These are phyloP conservation scores for Talaromyces adpressus DNA, from an alignment of 495 filamentous ascomycete genomes.

Conservation along the genomic window DNA sequence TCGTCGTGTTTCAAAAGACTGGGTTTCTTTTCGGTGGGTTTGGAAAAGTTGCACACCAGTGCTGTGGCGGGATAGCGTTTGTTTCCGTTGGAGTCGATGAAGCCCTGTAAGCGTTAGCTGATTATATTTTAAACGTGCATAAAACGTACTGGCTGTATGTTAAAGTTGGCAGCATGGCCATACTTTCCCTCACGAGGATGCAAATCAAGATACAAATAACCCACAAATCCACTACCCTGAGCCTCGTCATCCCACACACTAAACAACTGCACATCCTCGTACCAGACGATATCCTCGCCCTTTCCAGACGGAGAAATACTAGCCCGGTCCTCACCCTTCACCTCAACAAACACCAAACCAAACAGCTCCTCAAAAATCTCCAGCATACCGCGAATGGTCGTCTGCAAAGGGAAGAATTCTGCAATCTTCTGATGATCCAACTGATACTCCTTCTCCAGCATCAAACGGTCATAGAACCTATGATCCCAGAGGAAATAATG, in stretches of 20 bases:
- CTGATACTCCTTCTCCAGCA: constrained; percentile 85
- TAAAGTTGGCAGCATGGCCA: constrained; percentile 71
- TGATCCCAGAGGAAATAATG: constrained; percentile 91
- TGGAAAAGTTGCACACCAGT: constrained; percentile 66
- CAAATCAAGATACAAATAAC: constrained; percentile 66
- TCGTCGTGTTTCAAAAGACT: constrained; percentile 65
- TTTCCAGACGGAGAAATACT: constrained; percentile 49
- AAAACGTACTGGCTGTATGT: constrained; percentile 53
- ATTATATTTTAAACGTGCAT: not conserved
- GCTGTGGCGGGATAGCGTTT: constrained; percentile 63
- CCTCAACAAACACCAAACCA: constrained; percentile 83
- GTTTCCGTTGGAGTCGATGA: constrained; percentile 48
- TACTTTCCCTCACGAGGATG: constrained; percentile 63
- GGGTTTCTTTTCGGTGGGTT: constrained; percentile 63
- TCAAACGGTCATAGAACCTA: constrained; percentile 79
- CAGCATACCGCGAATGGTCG: constrained; percentile 84
- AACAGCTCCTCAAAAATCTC: constrained; percentile 91
- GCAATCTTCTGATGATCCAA: constrained; percentile 85
- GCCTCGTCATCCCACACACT: constrained; percentile 65
- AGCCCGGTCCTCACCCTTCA: constrained; percentile 53
- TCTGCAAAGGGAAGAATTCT: constrained; percentile 87
- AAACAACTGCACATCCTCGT: constrained; percentile 62
- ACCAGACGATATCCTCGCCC: constrained; percentile 62
- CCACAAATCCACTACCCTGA: constrained; percentile 59
- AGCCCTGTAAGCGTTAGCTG: constrained; percentile 31